Conservation (phyloP, 2,329 filamentous ascomycete species). For the Fusarium penzigii region DNA sequence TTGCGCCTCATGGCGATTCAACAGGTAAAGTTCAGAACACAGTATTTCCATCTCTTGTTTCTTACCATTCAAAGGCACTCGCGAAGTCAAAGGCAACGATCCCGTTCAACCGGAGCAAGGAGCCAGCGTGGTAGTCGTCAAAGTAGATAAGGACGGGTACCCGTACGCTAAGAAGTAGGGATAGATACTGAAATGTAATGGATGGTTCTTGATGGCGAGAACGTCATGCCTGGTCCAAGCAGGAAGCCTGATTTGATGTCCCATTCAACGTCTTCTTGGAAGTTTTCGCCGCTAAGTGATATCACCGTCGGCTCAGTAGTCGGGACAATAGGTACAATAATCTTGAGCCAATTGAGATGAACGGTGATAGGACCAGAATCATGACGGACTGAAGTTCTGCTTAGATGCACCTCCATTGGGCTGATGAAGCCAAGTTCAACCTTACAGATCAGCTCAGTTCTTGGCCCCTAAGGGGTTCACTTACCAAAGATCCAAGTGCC, state of each 20-base stretch:
- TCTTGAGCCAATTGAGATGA: neutral
- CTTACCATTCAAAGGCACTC: too few relatives aligned
- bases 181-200: slow-evolving; percentile 3
- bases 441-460: slow-evolving; percentile 1
- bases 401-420: neutral
- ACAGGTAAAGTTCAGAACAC: too few relatives aligned
- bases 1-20: too few relatives aligned
- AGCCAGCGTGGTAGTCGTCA: too few relatives aligned
- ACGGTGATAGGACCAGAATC: neutral
- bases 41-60: too few relatives aligned
- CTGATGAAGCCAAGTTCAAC: neutral
- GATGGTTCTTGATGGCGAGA: neutral
- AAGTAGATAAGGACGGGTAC: too few relatives aligned
- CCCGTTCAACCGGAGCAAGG: too few relatives aligned
- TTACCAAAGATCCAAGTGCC: neutral
- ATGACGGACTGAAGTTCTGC: neutral
- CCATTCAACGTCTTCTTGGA: neutral
- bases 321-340: slow-evolving; percentile 1
- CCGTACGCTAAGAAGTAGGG: too few relatives aligned
- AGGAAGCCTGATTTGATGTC: slow-evolving; percentile 1
- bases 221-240: neutral
- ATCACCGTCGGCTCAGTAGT: neutral
- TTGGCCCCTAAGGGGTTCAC: neutral
- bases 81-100: too few relatives aligned
- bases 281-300: neutral